Conservation (phyloP, 1,284 basidiomycete genomes). For the Ceratorhiza oryzae-sativae region DNA sequence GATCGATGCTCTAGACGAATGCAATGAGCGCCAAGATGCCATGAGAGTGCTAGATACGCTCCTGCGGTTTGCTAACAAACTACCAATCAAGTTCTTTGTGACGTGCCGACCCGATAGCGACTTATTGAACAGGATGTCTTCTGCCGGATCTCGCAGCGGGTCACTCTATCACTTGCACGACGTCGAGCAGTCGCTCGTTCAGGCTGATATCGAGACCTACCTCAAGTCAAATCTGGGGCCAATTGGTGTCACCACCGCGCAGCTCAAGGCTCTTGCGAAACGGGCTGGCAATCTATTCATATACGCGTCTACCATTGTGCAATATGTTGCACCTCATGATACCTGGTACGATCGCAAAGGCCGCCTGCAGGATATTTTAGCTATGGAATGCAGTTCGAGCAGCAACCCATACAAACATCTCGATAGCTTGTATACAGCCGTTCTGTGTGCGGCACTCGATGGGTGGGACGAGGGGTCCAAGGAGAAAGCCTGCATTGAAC, state of each 20-base stretch:
- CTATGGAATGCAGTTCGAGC: neutral
- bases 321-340: too few species aligned
- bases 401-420: neutral
- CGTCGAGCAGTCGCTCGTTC: too few species aligned
- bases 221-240: too few species aligned
- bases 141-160: too few species aligned
- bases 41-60: neutral
- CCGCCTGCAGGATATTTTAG: too few species aligned
- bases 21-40: neutral
- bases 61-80: neutral
- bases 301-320: too few species aligned
- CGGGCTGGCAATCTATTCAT: too few species aligned
- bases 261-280: too few species aligned
- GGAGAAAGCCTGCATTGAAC: neutral
- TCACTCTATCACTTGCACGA: too few species aligned
- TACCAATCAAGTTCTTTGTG: constrained; percentile 25
- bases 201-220: too few species aligned
- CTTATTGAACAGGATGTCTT: neutral
- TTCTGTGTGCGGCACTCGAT: neutral
- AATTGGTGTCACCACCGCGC: too few species aligned
- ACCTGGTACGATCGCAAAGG: too few species aligned
- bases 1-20: constrained; percentile 37
- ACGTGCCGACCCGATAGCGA: constrained; percentile 30
- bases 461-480: neutral
- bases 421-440: neutral